Base-by-base conservation (phyloP, 805 yeast species). In the Blastobotrys chiropterorum region DNA sequence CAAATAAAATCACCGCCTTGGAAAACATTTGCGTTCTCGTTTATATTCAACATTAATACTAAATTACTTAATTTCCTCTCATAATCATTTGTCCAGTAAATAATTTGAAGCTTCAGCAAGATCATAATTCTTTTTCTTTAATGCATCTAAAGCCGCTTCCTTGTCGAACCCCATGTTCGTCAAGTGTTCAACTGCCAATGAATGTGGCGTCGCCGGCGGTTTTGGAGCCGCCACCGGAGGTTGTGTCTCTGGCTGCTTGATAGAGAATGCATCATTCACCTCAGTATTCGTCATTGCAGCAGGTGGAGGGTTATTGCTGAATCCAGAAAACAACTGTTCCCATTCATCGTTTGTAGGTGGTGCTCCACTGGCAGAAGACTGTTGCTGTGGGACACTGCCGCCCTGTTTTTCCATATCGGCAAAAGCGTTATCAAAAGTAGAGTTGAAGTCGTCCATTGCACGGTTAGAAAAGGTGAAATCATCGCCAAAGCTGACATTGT, bases 241-340 rank as follows among this genome's bases (percentile, higher is more conserved):
- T 8, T 19, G 20, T 5, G 16, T 57, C 34, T 45, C 56, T 45
- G 59, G 46, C 17, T 43, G 47, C 20, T 51, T 44, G 6, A 48
- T 48, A 1, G 56, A 41, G 44, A 59, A 59, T 26, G 62, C 62
- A 39, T 53, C 54, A 14, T 60, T 50, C 8, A 59, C 41, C 19
- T 61, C 56, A 5, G 48, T 42, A 11, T 48, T 38, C 11, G 58
- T 38, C 34, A 26, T 26, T 3, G 58, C 54, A 6, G 30, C 46
- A 20, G 53, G 31, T n/a, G 51, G 54, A 14, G 52, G 47, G 57
- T 49, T 38, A 67, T 69, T 57, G 15, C 92, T 90, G 65, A 87
- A 86, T 0, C 95, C 96, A 2, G 95, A 92, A 71, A 90, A 90
- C 21, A 90, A 77, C 69, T 88, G 90, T 62, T 90, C 96, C 97